Percentiles rank a stretch among this genome's conserved stretches.
These are phyloP conservation scores for Scenedesmus sp. DNA, from an alignment of 163 green algal genomes.

Conservation along the genomic window DNA sequence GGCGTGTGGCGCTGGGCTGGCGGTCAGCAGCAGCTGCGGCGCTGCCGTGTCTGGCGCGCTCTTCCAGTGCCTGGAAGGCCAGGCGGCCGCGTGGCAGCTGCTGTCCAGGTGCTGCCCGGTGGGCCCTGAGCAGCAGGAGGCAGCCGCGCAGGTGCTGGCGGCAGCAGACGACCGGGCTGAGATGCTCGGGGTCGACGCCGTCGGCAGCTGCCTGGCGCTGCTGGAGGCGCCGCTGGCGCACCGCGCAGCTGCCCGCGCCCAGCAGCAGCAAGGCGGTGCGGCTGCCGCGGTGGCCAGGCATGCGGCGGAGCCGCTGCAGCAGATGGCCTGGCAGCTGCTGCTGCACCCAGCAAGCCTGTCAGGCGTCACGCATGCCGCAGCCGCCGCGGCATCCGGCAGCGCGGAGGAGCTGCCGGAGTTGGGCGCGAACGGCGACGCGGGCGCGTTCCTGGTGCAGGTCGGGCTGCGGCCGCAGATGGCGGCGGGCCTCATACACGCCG, in stretches of 20 bases:
- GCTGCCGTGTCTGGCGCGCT: conserved; percentile 21
- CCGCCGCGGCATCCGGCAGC: neutral
- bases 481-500: conserved; percentile 37
- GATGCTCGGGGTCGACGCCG: conserved; percentile 35
- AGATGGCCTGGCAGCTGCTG: conserved; percentile 66
- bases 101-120: conserved; percentile 6
- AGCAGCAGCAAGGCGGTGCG: conserved; percentile 23
- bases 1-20: conserved; percentile 11
- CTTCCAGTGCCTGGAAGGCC: conserved; percentile 10
- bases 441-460: conserved; percentile 54
- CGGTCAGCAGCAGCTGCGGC: conserved; percentile 21
- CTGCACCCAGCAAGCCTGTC: conserved; percentile 60
- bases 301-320: conserved; percentile 50
- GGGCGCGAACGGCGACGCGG: conserved; percentile 56
- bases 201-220: conserved; percentile 42
- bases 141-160: conserved; percentile 19
- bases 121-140: neutral
- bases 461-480: conserved; percentile 73
- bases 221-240: conserved; percentile 3
- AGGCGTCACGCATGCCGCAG: conserved; percentile 56
- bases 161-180: conserved; percentile 46
- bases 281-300: conserved; percentile 28
- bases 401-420: conserved; percentile 62
- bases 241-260: neutral
- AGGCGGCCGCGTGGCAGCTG: conserved; percentile 10